These are phyloP conservation scores for Cladophialophora exuberans DNA, from an alignment of 2,329 filamentous ascomycete species.

Conservation along the genomic window DNA sequence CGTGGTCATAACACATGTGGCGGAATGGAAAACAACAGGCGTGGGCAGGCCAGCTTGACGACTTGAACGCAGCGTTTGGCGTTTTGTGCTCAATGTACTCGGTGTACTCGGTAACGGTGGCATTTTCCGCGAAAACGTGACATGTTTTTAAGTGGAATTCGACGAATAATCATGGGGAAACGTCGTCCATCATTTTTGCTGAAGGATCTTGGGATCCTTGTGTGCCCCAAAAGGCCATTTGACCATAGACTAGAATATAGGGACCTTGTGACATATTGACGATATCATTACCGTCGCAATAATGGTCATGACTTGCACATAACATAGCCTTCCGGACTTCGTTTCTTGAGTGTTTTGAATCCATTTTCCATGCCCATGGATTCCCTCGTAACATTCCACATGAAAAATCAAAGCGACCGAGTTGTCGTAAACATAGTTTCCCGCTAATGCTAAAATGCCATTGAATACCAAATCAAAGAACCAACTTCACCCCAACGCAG, in stretches of 20 bases:
- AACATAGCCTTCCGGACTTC: neutral
- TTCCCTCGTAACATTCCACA: neutral
- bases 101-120: constrained; percentile 19
- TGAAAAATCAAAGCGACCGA: neutral
- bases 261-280: constrained; percentile 19
- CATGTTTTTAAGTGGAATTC: neutral
- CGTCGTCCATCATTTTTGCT: neutral
- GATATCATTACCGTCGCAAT: neutral
- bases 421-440: neutral
- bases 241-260: constrained; percentile 26
- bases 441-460: too few relatives aligned
- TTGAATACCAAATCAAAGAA: constrained; percentile 16
- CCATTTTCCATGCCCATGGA: too few relatives aligned
- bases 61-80: constrained; percentile 31
- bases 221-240: constrained; percentile 7
- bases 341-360: too few relatives aligned
- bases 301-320: neutral
- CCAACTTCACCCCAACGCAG: constrained; percentile 77
- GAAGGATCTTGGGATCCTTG: neutral
- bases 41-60: constrained; percentile 18
- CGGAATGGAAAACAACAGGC: neutral
- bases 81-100: constrained; percentile 27
- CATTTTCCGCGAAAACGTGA: constrained; percentile 10
- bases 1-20: constrained; percentile 7
- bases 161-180: constrained; percentile 1